phyloP scores from a whole-genome alignment of 768 basidiomycete genomes.

The Russula lepida region DNA sequence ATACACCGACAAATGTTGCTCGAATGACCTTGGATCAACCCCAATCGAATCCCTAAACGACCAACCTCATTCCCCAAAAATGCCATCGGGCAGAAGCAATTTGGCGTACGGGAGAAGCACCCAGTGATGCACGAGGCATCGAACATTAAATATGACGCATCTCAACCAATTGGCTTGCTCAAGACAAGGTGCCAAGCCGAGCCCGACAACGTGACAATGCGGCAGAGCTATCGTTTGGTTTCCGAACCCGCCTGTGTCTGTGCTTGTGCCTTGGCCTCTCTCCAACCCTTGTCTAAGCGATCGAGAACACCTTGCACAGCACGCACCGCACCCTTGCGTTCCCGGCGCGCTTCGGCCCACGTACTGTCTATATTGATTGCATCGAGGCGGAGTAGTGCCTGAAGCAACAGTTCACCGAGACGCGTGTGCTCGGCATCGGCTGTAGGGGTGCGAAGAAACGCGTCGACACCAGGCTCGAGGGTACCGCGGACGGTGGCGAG shows the following conservation, averaged over 20 bases:
- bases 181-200: background rate
- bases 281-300: slow-evolving; percentile 66
- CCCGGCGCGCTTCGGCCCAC: slow-evolving; percentile 71
- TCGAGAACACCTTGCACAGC: slow-evolving; percentile 80
- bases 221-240: background rate
- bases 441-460: slow-evolving; percentile 33
- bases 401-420: slow-evolving; percentile 76
- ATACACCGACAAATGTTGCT: background rate
- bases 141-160: background rate
- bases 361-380: slow-evolving; percentile 63
- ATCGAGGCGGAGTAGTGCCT: slow-evolving; percentile 81
- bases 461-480: slow-evolving; percentile 49
- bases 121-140: background rate
- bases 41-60: background rate
- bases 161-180: background rate
- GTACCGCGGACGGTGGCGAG: slow-evolving; percentile 41
- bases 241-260: background rate
- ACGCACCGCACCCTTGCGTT: slow-evolving; percentile 80
- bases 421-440: slow-evolving; percentile 39
- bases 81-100: background rate
- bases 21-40: background rate
- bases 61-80: background rate
- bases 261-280: slow-evolving; percentile 17
- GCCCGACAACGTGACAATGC: background rate
- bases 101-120: background rate